Evolutionary conservation across 805 yeast species (phyloP).

Genomic region (Sugiyamaella boreocaroliniensis): DNA sequence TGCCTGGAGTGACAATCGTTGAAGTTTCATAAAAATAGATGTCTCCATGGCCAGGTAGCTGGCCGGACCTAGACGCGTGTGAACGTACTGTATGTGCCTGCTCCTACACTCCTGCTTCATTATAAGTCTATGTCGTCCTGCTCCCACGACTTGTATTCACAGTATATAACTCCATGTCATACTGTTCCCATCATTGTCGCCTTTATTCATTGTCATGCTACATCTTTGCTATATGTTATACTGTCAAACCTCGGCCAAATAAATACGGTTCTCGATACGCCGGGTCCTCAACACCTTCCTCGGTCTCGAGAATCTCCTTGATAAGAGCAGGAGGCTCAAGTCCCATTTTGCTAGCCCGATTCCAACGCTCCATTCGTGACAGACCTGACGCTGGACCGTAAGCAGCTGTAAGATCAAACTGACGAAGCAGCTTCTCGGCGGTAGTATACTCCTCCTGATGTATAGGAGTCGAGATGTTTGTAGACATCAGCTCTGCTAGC

Average conservation of each 20-base stretch:
- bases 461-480: slow-evolving; percentile 21
- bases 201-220: too few species aligned
- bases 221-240: too few species aligned
- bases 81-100: too few species aligned
- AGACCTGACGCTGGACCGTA: slow-evolving; percentile 38
- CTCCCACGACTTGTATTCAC: too few species aligned
- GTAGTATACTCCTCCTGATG: slow-evolving; percentile 27
- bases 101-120: too few species aligned
- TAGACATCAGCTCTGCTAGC: slow-evolving; percentile 1
- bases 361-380: slow-evolving; percentile 34
- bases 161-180: too few species aligned
- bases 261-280: slow-evolving; percentile 18
- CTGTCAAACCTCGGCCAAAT: slow-evolving; percentile 2
- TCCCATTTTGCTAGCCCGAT: slow-evolving; percentile 33
- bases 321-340: slow-evolving; percentile 33
- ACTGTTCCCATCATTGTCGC: too few species aligned
- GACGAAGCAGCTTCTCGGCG: slow-evolving; percentile 28
- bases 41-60: too few species aligned
- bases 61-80: too few species aligned
- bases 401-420: slow-evolving; percentile 30
- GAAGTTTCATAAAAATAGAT: too few species aligned
- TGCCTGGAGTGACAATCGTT: too few species aligned
- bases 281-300: slow-evolving; percentile 19
- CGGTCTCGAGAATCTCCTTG: slow-evolving; percentile 26
- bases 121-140: too few species aligned